A percentile compares a stretch with the other conserved stretches of the same genome.
Evolutionary conservation across 805 yeast genomes (phyloP).

Genomic region (Saccharomyces jurei): DNA sequence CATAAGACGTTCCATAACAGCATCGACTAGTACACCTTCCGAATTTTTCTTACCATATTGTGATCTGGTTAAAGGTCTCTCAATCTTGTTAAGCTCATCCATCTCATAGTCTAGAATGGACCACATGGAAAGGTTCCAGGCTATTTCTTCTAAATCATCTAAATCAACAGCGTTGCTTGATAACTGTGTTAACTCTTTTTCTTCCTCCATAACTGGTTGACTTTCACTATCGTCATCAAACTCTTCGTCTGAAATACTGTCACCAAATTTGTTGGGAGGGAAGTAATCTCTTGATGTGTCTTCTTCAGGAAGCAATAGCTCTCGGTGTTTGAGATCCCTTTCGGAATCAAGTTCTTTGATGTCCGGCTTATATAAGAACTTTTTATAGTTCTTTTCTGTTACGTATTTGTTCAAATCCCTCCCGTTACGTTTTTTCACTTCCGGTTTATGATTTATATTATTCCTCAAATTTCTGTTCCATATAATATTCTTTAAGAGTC

Average conservation of each 20-base stretch:
- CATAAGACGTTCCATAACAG: conserved; percentile 11
- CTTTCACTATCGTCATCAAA: not conserved
- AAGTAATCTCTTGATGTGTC: conserved; percentile 25
- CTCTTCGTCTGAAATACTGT: conserved; percentile 4
- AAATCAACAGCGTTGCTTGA: not conserved
- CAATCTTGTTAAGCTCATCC: conserved; percentile 11
- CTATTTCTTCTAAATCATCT: conserved; percentile 7
- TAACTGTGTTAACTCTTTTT: not conserved
- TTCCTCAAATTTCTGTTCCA: not conserved
- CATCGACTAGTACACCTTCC: conserved; percentile 25
- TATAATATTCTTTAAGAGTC: not conserved
- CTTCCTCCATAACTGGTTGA: not conserved
- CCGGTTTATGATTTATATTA: not conserved
- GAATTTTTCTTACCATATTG: conserved; percentile 26
- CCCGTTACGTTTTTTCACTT: not conserved
- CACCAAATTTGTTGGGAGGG: conserved; percentile 14
- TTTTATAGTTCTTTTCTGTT: conserved; percentile 23
- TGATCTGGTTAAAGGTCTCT: conserved; percentile 27
- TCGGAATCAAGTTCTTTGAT: conserved; percentile 7
- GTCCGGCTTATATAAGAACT: conserved; percentile 11
- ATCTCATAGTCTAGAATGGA: conserved; percentile 20
- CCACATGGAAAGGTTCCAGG: conserved; percentile 27
- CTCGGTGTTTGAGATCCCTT: conserved; percentile 11
- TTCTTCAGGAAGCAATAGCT: conserved; percentile 17
- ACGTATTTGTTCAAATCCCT: conserved; percentile 13